Base-by-base conservation (phyloP, 371 early-diverging fungal genomes). In the Mucor plumbeus region DNA sequence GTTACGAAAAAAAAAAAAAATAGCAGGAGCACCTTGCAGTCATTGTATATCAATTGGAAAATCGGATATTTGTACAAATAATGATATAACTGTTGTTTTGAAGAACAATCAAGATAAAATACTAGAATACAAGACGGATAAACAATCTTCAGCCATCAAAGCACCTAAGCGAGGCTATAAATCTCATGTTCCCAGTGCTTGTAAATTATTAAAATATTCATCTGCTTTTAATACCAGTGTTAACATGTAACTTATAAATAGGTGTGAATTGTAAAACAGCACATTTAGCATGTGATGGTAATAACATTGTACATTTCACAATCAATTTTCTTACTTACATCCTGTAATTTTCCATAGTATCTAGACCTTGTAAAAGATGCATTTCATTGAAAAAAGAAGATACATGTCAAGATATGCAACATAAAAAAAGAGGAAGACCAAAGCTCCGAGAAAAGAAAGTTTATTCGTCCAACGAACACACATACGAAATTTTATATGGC, bases 361-460 rank as follows among this genome's bases (percentile, higher is more conserved):
- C 87, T 31, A 74, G 93, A 39, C 93, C 93, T 7, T 93, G 93
- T 75, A 87, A 87, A 71, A 80, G 93, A 40, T 93, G 93, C 72
- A 75, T 90, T n/a, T 78, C 89, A 3, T 67, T 90, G n/a, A 87
- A 87, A 47, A 91, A 88, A 69, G 78, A 84, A 59, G 90, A 90
- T 55, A 86, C 89, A n/a, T 93, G 93, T 63, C 81, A 86, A 38
- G 93, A 93, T 73, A 90, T 91, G 59, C 85, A 90, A 71, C 92
- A 92, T 75, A 93, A 91, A 69, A 92, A 92, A 68, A 86, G 93
- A 65, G 93, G 93, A 15, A 84, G 93, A 21, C 93, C 92, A 38
- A 91, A 90, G 69, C 76, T 90, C 15, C 85, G 87, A 63, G 88
- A 87, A 65, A 83, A 85, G 62, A 66, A 41, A 56, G 19, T 58